Percentiles rank a stretch among this genome's conserved stretches.
Evolutionary conservation across 148 eudicot species (phyloP).

Genomic region (Hydrangea macrophylla): DNA sequence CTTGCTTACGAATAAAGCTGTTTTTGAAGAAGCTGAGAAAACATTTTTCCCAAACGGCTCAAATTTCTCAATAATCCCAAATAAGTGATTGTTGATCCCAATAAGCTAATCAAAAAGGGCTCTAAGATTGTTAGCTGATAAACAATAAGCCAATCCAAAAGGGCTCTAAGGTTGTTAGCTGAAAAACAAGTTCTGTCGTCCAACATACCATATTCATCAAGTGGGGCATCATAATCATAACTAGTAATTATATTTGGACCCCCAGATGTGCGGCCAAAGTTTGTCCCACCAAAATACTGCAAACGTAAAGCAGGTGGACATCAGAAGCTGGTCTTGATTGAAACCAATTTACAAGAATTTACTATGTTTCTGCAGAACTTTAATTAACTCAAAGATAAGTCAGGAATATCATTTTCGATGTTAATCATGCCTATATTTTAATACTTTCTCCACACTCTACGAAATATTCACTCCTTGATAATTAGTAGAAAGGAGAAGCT

Average conservation of each 20-base stretch:
- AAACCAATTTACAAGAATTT: neutral
- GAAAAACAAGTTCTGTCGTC: neutral
- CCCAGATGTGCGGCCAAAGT: slow-evolving; percentile 90
- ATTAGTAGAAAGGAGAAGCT: neutral
- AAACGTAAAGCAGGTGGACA: slow-evolving; percentile 20
- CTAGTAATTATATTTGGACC: slow-evolving; percentile 92
- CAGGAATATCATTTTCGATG: neutral
- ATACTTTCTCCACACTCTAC: neutral
- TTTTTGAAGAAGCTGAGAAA: no score
- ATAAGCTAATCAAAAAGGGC: no score
- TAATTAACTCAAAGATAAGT: neutral
- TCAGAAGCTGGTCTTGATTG: neutral
- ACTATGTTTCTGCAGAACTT: neutral
- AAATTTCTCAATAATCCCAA: no score
- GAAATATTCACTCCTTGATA: neutral
- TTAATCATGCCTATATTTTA: neutral
- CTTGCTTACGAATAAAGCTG: no score
- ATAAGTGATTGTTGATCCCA: no score
- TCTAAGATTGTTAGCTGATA: no score
- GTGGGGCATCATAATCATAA: slow-evolving; percentile 97
- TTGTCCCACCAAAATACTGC: slow-evolving; percentile 97
- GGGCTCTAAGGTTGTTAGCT: neutral
- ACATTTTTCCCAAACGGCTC: no score
- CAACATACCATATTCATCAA: slow-evolving; percentile 91
- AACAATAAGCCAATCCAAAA: no score